Evolutionary conservation across 2,329 filamentous ascomycete species (phyloP), one percentile per base, ranked within the genome.

Genomic region (Aquanectria penicillioides): DNA sequence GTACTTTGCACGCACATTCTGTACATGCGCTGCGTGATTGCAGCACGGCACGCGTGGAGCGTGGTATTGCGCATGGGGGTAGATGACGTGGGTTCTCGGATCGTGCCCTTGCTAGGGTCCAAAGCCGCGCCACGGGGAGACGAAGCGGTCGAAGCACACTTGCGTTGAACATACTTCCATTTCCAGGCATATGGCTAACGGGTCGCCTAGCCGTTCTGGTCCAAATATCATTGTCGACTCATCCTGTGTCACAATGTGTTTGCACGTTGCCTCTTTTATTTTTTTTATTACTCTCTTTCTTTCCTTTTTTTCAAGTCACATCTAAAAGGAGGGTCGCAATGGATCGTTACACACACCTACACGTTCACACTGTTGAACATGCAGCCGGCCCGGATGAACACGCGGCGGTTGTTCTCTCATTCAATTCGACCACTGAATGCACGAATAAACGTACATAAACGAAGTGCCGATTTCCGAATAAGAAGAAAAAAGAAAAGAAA

Each of bases 31-130:
- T 20, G 13, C 13, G 18, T 25, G 13, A 18, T 29, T 25, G 15
- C 23, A 17, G 44, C 18, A 34, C 34, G 22, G 37, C 48, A 41
- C 29, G 37, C 50, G 31, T 40, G 31, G 50, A 47, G 23, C 41
- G 50, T 54, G 25, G 33, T 26, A 55, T 23, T 34, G 22, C 6
- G 18, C 26, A 36, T 49, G 26, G 43, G 33, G 29, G 46, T n/a
- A 26, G 50, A 37, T 40, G 41, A 41, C 52, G 43, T 55, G 43
- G 52, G 52, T 37, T 40, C 34, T 48, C 34, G 25, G 33, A 47
- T 54, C 34, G 20, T 47, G 41, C 37, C 49, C 48, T 52, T 28
- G 29, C 25, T 37, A 17, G 28, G 28, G 25, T n/a, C 5, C 17
- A 37, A 23, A 28, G 11, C 9, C 8, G 15, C 18, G 18, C 13